phyloP scores from a whole-genome alignment of 139 green algal species.

The Tetradesmus lagerheimii region DNA sequence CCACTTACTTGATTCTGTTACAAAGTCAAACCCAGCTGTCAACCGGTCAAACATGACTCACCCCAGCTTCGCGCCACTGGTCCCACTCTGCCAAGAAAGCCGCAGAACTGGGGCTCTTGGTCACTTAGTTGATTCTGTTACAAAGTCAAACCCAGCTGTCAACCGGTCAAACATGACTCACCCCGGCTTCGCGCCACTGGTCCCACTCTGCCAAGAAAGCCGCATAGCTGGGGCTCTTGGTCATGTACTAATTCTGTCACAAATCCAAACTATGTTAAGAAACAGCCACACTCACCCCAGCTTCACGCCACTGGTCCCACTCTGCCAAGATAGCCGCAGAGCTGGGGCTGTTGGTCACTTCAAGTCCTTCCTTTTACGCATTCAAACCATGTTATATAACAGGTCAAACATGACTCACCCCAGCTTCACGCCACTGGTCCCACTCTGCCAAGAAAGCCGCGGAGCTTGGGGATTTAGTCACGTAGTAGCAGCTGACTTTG shows the following conservation, averaged over 20 bases:
- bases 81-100: too few species aligned
- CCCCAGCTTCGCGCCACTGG: too few species aligned
- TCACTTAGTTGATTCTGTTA: too few species aligned
- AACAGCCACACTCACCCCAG: slow-evolving; percentile 71
- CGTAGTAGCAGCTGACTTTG: slow-evolving; percentile 63
- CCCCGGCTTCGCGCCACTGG: slow-evolving; percentile 61
- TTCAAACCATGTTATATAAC: too few species aligned
- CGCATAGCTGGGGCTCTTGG: slow-evolving; percentile 55
- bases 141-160: too few species aligned
- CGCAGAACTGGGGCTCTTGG: too few species aligned
- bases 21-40: too few species aligned
- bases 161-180: too few species aligned
- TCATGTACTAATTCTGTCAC: too few species aligned
- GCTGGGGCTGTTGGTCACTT: slow-evolving; percentile 55
- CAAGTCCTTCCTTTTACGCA: too few species aligned
- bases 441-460: slow-evolving; percentile 85
- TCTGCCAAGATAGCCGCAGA: slow-evolving; percentile 80
- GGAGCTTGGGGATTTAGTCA: slow-evolving; percentile 51
- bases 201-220: slow-evolving; percentile 87
- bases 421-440: slow-evolving; percentile 83
- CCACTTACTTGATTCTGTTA: slow-evolving; percentile 63
- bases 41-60: too few species aligned
- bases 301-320: slow-evolving; percentile 84
- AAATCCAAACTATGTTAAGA: too few species aligned
- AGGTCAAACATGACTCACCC: slow-evolving; percentile 59